Base-by-base conservation (phyloP, 768 basidiomycete species). In the Mycena rosella region DNA sequence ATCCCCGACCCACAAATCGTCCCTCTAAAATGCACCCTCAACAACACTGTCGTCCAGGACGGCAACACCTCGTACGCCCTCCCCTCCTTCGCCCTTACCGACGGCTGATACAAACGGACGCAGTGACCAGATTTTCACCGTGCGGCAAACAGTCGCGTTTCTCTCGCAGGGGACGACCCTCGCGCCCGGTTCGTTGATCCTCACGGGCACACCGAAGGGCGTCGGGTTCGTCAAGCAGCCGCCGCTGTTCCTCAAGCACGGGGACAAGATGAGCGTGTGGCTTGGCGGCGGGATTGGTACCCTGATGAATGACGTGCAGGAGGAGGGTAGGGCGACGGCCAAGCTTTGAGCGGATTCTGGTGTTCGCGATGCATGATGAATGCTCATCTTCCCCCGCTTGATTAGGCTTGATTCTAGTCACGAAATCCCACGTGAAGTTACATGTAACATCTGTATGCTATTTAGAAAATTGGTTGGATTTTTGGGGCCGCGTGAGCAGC, bases 91-190 rank as follows among this genome's bases (percentile, higher is more conserved):
- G 5, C 5, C 38, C 5, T 40, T 15, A 18, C 38, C 10, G 5
- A 40, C 32, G 32, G 11, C 32, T 34, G 11, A 34, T 11, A 34
- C 32, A 34, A 5, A 34, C 32, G 32, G 11, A 5, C 47, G 9
- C 74, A 96, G 94, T 55, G 87, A 92, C 68, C 91, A 95, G 74
- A 91, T 96, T 62, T 96, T 96, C 83, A 88, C 79, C 69, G 88
- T 95, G 36, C 88, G 89, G 49, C 86, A 91, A 75, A 93, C 93
- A 1, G 83, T 96, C 48, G 83, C 94, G 0, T 93, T 89, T 83
- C 88, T 96, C 49, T 94, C 93, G 0, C 92, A 95, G 74, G 93
- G 89, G 5, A 95, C 94, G 8, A 95, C 94, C 0, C 87, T 96
- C 22, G 88, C 88, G 71, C 90, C 92, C 0, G 94, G 95, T 0